These are phyloP conservation scores for Climacium dendroides DNA, from an alignment of 225 moss, liverwort and hornwort species.

Conservation along the genomic window DNA sequence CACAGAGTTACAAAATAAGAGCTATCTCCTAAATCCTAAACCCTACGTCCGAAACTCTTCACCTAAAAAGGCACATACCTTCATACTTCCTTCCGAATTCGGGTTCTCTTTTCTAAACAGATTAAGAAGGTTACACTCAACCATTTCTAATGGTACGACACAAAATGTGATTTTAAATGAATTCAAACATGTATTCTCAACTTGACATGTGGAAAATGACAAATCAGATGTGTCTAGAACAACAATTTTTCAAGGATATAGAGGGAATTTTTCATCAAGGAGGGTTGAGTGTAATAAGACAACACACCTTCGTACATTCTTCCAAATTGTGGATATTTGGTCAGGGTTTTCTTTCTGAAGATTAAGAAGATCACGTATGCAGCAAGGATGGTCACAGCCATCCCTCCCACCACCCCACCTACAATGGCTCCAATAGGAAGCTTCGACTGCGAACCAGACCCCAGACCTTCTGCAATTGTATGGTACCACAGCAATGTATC, in stretches of 20 bases:
- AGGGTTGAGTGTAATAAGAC: background rate
- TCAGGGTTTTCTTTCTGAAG: background rate
- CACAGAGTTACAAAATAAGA: background rate
- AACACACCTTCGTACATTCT: slow-evolving; percentile 31
- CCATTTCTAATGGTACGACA: background rate
- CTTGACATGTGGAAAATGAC: background rate
- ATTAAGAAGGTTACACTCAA: background rate
- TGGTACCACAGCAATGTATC: background rate
- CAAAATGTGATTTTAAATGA: background rate
- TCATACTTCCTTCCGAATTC: slow-evolving; percentile 9
- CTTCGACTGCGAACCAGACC: background rate
- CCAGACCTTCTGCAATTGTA: background rate
- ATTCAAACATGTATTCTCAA: background rate
- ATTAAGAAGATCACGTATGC: slow-evolving; percentile 1
- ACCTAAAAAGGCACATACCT: background rate
- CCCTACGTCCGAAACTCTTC: background rate
- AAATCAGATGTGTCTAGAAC: background rate
- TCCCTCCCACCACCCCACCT: slow-evolving; percentile 28
- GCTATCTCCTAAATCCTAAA: background rate
- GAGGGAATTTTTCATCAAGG: background rate
- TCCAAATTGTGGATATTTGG: slow-evolving; percentile 31
- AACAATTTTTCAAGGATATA: background rate
- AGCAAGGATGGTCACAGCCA: slow-evolving; percentile 21
- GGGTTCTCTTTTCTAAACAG: background rate
- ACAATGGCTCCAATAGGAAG: slow-evolving; percentile 11